A percentile compares a stretch with the other conserved stretches of the same genome.
Evolutionary conservation across 257 asterid species (phyloP).

Genomic region (Plantago elongata): DNA sequence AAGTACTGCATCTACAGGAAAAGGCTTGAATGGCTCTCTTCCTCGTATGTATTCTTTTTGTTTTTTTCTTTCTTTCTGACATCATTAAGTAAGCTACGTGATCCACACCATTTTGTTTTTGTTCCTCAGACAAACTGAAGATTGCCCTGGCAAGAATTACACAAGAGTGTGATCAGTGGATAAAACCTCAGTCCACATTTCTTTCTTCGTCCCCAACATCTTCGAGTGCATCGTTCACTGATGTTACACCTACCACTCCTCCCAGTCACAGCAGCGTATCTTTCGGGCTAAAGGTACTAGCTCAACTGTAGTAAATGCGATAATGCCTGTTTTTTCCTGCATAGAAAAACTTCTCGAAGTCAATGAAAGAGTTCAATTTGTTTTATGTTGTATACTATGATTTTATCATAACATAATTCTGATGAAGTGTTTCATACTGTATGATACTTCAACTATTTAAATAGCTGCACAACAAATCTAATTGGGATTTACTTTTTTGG

Average conservation of each 20-base stretch:
- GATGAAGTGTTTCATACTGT: slow-evolving; percentile 11
- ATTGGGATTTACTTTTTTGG: slow-evolving; percentile 19
- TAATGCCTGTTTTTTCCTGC: background rate
- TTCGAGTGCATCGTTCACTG: slow-evolving; percentile 51
- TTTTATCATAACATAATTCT: slow-evolving; percentile 3
- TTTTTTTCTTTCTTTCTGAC: slow-evolving; percentile 13
- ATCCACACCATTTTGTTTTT: slow-evolving; percentile 26
- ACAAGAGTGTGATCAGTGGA: slow-evolving; percentile 94
- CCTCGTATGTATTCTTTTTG: slow-evolving; percentile 56
- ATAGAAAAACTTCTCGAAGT: no score
- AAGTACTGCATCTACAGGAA: slow-evolving; percentile 55
- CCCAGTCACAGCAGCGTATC: slow-evolving; percentile 62
- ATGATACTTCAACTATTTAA: background rate
- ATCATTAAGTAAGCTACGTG: slow-evolving; percentile 19
- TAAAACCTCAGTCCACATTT: slow-evolving; percentile 53
- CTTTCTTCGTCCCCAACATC: slow-evolving; percentile 60
- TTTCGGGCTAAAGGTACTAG: slow-evolving; percentile 75
- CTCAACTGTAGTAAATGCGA: slow-evolving; percentile 9
- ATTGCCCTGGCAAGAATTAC: slow-evolving; percentile 73
- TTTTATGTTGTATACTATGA: background rate
- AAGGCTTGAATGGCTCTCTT: slow-evolving; percentile 42
- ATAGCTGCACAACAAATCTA: background rate
- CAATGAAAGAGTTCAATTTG: background rate
- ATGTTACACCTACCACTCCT: slow-evolving; percentile 87
- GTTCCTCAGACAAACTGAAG: slow-evolving; percentile 75